Evolutionary conservation across 1,284 basidiomycete genomes (phyloP).

Genomic region (Takashimella tepidaria): DNA sequence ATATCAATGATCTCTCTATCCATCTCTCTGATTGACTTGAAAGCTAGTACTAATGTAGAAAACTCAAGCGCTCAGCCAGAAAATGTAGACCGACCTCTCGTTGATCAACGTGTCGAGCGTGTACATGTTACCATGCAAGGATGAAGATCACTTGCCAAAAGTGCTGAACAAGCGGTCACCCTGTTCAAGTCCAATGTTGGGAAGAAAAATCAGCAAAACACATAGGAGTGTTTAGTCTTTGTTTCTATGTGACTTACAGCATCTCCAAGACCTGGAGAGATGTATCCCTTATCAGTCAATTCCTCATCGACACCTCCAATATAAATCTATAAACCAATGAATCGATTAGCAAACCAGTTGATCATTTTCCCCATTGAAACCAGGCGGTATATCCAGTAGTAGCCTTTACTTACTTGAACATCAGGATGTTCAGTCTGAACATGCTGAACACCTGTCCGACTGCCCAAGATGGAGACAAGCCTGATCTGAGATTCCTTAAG

Average conservation of each 20-base stretch:
- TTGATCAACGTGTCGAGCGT: no score
- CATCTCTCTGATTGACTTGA: no score
- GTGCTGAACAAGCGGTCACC: slow-evolving; percentile 65
- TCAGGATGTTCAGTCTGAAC: slow-evolving; percentile 67
- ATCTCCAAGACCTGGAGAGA: slow-evolving; percentile 82
- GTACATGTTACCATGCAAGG: no score
- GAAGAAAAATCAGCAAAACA: slow-evolving; percentile 8
- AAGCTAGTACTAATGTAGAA: no score
- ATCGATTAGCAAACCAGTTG: no score
- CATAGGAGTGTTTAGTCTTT: neutral
- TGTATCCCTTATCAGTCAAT: slow-evolving; percentile 67
- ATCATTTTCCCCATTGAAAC: no score
- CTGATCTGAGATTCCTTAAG: slow-evolving; percentile 63
- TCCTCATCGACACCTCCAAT: slow-evolving; percentile 71
- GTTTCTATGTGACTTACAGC: slow-evolving; percentile 57
- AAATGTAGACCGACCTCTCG: no score
- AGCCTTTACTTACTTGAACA: slow-evolving; percentile 66
- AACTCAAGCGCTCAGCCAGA: no score
- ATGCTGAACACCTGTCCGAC: slow-evolving; percentile 64
- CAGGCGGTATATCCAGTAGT: no score
- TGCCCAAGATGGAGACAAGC: slow-evolving; percentile 75
- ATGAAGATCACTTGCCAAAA: slow-evolving; percentile 18
- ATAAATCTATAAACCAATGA: slow-evolving; percentile 66
- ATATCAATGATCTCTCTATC: no score
- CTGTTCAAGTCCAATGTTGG: no score